Evolutionary conservation across 2,329 filamentous ascomycete species (phyloP).

Genomic region (Cadophora gregata): DNA sequence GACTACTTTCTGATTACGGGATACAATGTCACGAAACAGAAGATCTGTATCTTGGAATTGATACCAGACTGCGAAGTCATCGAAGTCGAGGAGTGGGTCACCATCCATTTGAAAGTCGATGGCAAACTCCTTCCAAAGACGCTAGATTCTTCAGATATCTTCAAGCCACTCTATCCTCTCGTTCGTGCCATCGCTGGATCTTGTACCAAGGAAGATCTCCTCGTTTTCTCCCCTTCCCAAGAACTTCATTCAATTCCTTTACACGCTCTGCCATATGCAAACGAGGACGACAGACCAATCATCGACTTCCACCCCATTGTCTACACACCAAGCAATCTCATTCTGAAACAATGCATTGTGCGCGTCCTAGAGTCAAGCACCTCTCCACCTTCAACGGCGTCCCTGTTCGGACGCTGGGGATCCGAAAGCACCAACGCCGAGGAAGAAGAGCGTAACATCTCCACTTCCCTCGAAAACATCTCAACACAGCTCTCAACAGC

Average conservation of each 20-base stretch:
- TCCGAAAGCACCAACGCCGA: neutral
- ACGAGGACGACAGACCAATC: neutral
- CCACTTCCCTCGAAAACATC: neutral
- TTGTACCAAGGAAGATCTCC: neutral
- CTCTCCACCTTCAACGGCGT: neutral
- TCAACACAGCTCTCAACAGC: neutral
- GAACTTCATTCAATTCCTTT: conserved; percentile 6
- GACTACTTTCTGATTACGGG: conserved; percentile 1
- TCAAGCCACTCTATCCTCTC: neutral
- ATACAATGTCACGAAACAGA: conserved; percentile 13
- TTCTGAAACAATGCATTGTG: neutral
- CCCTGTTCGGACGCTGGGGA: conserved; percentile 1
- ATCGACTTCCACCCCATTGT: conserved; percentile 4
- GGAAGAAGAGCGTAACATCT: neutral
- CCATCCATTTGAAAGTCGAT: neutral
- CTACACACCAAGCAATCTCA: conserved; percentile 10
- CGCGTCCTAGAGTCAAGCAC: neutral
- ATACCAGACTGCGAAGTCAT: conserved; percentile 2
- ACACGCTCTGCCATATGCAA: neutral
- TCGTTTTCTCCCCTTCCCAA: conserved; percentile 4
- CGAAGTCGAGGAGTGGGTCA: conserved; percentile 2
- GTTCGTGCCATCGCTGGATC: neutral
- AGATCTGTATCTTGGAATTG: conserved; percentile 10
- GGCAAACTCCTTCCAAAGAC: neutral
- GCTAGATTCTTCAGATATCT: neutral